Conservation (phyloP, 345 rosid species). For the Cardamine resedifolia region DNA sequence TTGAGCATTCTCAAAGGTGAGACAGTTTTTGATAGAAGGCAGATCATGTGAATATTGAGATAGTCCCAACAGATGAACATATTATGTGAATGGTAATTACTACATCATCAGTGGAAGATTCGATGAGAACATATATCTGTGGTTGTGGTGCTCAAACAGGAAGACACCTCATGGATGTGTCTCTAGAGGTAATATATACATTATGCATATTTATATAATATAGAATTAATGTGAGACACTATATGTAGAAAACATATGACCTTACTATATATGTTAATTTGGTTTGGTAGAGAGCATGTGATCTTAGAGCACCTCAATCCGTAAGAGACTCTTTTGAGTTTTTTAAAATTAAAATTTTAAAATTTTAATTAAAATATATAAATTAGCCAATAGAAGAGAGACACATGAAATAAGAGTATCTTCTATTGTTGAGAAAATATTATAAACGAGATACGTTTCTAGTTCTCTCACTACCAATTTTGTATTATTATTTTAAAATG, state of each 20-base stretch:
- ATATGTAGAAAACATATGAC: neutral
- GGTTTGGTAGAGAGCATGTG: neutral
- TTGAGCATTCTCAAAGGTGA: constrained; percentile 36
- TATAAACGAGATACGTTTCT: no score
- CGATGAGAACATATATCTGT: constrained; percentile 77
- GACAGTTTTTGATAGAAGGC: constrained; percentile 76
- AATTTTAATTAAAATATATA: no score
- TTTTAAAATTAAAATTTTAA: no score
- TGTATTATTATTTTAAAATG: no score
- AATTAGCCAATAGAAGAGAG: no score
- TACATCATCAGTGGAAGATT: constrained; percentile 83
- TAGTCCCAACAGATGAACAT: constrained; percentile 69
- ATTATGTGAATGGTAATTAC: constrained; percentile 83
- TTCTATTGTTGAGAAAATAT: no score
- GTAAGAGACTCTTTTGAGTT: no score
- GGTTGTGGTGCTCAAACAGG: constrained; percentile 93
- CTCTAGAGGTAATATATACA: constrained; percentile 53
- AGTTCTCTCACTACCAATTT: no score
- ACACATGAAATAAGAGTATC: no score
- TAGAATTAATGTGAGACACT: neutral
- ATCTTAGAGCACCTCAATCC: no score
- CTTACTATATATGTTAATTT: neutral
- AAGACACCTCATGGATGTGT: constrained; percentile 79
- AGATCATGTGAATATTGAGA: constrained; percentile 65
- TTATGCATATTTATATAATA: constrained; percentile 4